Evolutionary conservation across 1,139 yeast genomes (phyloP).

Genomic region (Kurtzmaniella natalensis): DNA sequence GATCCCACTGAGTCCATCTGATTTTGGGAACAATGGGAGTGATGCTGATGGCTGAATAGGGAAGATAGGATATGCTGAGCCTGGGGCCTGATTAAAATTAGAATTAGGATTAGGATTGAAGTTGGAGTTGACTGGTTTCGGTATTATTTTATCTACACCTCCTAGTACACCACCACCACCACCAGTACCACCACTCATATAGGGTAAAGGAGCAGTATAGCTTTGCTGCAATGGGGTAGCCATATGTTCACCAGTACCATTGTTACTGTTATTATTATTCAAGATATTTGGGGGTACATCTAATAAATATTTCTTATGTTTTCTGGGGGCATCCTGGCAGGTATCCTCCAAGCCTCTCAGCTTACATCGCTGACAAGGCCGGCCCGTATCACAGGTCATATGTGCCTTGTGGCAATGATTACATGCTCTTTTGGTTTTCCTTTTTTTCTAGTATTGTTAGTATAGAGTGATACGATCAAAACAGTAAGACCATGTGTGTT

Average conservation of each 20-base stretch:
- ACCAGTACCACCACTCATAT: neutral
- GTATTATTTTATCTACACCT: too few species aligned
- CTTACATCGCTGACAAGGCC: constrained; percentile 85
- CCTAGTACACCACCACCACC: too few species aligned
- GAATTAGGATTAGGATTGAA: too few species aligned
- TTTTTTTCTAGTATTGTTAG: constrained; percentile 28
- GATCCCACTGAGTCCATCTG: neutral
- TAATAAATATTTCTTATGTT: constrained; percentile 72
- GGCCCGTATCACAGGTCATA: constrained; percentile 71
- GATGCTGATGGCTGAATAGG: constrained; percentile 1
- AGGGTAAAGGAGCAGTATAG: constrained; percentile 1
- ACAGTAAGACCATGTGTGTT: too few species aligned
- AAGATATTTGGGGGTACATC: constrained; percentile 40
- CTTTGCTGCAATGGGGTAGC: constrained; percentile 1
- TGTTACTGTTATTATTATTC: neutral
- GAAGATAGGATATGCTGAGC: neutral
- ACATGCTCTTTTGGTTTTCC: constrained; percentile 78
- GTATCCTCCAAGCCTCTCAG: constrained; percentile 63
- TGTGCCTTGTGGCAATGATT: constrained; percentile 83
- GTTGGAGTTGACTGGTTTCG: too few species aligned
- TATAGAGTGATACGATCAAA: too few species aligned
- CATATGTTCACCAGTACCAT: constrained; percentile 1
- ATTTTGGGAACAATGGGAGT: neutral
- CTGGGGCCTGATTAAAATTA: too few species aligned
- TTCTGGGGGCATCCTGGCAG: constrained; percentile 88